Evolutionary conservation across 2,329 filamentous ascomycete genomes (phyloP), one percentile per base, ranked within the genome.

Genomic region (Fusarium pilosicola): DNA sequence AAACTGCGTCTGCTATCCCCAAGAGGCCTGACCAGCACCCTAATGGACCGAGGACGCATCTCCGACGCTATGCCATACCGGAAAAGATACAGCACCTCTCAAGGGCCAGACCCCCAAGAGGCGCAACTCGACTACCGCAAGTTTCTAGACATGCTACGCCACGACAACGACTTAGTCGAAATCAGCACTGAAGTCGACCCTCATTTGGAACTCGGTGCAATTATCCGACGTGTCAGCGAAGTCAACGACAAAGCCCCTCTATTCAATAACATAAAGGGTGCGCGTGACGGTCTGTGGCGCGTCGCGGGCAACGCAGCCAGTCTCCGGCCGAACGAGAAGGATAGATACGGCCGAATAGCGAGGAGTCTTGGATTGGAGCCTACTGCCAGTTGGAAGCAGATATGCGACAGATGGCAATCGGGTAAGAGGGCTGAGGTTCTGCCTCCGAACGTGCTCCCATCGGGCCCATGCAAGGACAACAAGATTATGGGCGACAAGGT

Each of bases 211-310:
- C 82, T 80, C 0, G 84, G 77, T 7, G 86, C 86, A 20, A 86
- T 87, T 59, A 84, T 83, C 15, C 81, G 86, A 6, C 78, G 76
- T n/a, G 85, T 84, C 6, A 84, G 81, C 58, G 86, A 88, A 65
- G 83, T 76, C 0, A 75, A 85, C 41, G 82, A 81, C 55, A 86
- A 85, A 55, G 86, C 86, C 1, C 86, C 86, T 0, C 79, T 88
- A 0, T 87, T 88, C 81, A 86, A 87, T 76, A 88, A 87, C 32
- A 64, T 88, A 28, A 85, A 83, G 58, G 86, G 86, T 6, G 76
- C 78, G 9, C 73, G 84, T 30, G 71, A 85, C 34, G 85, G 86
- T 11, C 46, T 74, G 4, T 32, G 78, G 87, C 80, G 85, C 10
- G 87, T 88, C 20, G 80, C 88, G 6, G 86, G 86, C 24, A 83